Percentiles rank a stretch among this genome's conserved stretches.
Conservation (phyloP, 352 stramenopile species). For the Pythium monospermum region DNA sequence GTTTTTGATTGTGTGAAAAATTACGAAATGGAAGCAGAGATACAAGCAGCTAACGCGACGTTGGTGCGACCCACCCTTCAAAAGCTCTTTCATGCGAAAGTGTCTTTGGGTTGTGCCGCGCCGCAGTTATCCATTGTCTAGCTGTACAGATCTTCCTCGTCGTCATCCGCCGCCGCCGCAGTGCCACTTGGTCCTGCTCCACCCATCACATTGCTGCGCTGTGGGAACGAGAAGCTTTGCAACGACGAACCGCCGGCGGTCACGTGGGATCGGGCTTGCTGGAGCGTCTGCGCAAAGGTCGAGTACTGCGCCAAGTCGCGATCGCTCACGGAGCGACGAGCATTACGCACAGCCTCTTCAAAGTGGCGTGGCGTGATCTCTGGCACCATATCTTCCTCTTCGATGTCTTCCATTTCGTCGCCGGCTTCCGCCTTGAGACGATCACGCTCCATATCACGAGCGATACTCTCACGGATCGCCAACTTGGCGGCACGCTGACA, state of each 20-base stretch:
- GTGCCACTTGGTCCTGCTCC: constrained; percentile 38
- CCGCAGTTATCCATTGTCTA: too few relatives aligned
- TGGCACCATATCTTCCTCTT: constrained; percentile 95
- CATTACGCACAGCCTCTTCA: constrained; percentile 96
- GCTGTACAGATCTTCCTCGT: constrained; percentile 98
- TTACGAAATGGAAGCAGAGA: too few relatives aligned
- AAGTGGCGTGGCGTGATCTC: constrained; percentile 96
- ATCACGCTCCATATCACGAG: constrained; percentile 97
- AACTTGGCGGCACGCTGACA: constrained; percentile 99
- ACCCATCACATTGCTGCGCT: constrained; percentile 42
- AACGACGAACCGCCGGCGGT: constrained; percentile 89
- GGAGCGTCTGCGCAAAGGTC: constrained; percentile 88
- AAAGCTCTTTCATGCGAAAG: neutral
- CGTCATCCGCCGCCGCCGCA: constrained; percentile 78
- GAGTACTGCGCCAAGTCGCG: constrained; percentile 93
- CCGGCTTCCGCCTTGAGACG: constrained; percentile 90
- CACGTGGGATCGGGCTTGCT: constrained; percentile 95
- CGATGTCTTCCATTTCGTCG: constrained; percentile 86
- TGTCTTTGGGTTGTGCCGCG: too few relatives aligned
- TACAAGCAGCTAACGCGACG: too few relatives aligned
- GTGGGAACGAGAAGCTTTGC: constrained; percentile 96
- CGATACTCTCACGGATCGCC: constrained; percentile 98
- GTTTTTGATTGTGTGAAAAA: too few relatives aligned
- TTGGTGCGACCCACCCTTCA: constrained; percentile 5
- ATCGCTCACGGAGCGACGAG: constrained; percentile 97